A percentile compares a stretch with the other conserved stretches of the same genome.
Conservation (phyloP, 352 stramenopile species). For the Globisporangium okanoganense region DNA sequence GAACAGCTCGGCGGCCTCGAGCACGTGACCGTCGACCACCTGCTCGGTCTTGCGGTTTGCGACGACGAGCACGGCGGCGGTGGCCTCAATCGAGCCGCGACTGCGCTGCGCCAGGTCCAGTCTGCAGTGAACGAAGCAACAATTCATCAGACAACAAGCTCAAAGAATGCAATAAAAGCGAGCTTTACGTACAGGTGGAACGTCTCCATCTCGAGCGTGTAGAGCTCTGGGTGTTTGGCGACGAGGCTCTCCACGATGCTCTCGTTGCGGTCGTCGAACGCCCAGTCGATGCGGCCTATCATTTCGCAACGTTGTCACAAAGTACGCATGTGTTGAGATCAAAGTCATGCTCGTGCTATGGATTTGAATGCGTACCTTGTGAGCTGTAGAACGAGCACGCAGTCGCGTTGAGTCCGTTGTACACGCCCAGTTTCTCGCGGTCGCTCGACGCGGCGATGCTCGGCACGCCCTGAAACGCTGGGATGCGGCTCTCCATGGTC, state of each 20-base stretch:
- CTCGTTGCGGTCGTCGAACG: constrained; percentile 67
- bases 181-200: constrained; percentile 46
- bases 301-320: neutral
- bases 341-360: neutral
- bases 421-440: constrained; percentile 21
- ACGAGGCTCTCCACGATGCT: constrained; percentile 33
- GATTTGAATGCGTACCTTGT: constrained; percentile 30
- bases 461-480: constrained; percentile 16
- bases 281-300: constrained; percentile 31
- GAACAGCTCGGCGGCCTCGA: constrained; percentile 29
- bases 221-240: constrained; percentile 23
- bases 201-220: constrained; percentile 70
- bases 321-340: neutral
- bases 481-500: constrained; percentile 23
- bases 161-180: neutral
- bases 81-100: constrained; percentile 31
- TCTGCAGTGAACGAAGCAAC: constrained; percentile 12
- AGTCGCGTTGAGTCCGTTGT: constrained; percentile 51
- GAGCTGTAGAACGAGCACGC: constrained; percentile 71
- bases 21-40: constrained; percentile 28
- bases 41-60: constrained; percentile 39
- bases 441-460: constrained; percentile 17
- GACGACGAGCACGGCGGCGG: constrained; percentile 35
- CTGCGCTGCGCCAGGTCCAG: constrained; percentile 45
- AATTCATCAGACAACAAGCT: neutral